Evolutionary conservation across 441 rosid genomes (phyloP), one percentile per base, ranked within the genome.

Genomic region (Omphalea diandra): DNA sequence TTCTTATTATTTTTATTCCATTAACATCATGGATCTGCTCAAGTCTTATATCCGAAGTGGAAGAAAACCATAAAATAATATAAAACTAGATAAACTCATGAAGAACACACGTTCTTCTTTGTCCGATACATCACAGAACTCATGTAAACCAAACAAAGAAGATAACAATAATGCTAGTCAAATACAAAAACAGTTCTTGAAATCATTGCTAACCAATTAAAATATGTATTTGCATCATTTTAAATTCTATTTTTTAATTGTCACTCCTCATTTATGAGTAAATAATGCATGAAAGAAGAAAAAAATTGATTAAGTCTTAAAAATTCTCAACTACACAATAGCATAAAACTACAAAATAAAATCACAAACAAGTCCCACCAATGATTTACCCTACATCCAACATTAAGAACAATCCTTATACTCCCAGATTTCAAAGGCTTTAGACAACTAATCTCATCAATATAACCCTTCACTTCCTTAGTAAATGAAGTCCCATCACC

Each of bases 401-500:
- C 67, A 76, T 89, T 89, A 50, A 86, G 88, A 73, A 71, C 89
- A 36, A 83, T 89, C 67, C 92, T 84, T 47, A 84, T 76, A 2
- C 68, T 76, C 67, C 90, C 87, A 69, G 87, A 87, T 77, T 78
- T 75, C 62, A 89, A 72, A 2, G 92, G 89, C 68, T 84, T 76
- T 66, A 86, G 35, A 24, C 44, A 24, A 24, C 74, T 35, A 44
- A 89, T 82, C 77, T 74, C 77, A 74, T 82, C 83, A 46, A 83
- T 80, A 75, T 89, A 89, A 63, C 76, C 78, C 71, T 84, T 81
- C 31, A 72, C 92, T 22, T 90, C 88, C 49, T 73, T 46, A 0
- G 84, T 84, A 46, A 86, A 89, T 12, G 95, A 86, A 43, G 93
- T 87, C 4, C 90, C 93, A 0, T 93, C 93, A 14, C 91, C 89